These are phyloP conservation scores for Flagelloscypha sp. DNA, from an alignment of 768 basidiomycete species.

Conservation along the genomic window DNA sequence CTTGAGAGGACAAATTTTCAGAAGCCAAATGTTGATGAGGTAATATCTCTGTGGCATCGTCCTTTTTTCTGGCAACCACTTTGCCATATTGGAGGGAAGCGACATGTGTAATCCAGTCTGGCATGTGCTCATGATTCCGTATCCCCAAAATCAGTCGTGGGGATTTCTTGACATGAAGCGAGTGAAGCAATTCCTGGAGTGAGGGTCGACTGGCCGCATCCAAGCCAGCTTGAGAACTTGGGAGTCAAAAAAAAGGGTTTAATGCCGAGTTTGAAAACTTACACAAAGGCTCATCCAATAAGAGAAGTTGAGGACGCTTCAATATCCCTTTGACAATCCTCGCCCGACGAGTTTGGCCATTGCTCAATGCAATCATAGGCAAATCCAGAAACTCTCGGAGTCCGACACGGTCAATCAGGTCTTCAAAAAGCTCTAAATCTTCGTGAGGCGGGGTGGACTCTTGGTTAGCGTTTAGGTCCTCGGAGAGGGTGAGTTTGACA, in stretches of 20 bases:
- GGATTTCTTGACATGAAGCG: conserved; percentile 34
- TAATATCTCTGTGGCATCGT: too few species aligned
- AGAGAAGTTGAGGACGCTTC: conserved; percentile 57
- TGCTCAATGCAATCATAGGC: conserved; percentile 78
- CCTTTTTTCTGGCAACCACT: conserved; percentile 44
- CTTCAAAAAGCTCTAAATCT: conserved; percentile 35
- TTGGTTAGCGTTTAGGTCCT: conserved; percentile 17
- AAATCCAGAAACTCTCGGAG: conserved; percentile 64
- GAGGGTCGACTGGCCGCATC: conserved; percentile 53
- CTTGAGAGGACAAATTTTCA: conserved; percentile 2
- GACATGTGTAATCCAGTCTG: conserved; percentile 66
- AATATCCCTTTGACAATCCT: conserved; percentile 75
- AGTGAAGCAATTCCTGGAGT: conserved; percentile 46
- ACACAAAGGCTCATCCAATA: conserved; percentile 94
- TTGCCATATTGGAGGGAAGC: conserved; percentile 42
- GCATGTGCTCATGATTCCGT: conserved; percentile 62
- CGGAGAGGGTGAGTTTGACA: conserved; percentile 8
- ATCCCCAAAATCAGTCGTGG: conserved; percentile 63
- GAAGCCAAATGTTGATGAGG: too few species aligned
- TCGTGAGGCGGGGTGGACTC: conserved; percentile 8
- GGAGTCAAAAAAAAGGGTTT: conserved; percentile 1
- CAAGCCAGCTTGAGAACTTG: conserved; percentile 55
- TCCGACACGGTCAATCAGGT: conserved; percentile 47
- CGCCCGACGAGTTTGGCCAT: conserved; percentile 86
- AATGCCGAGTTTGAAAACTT: conserved; percentile 20